A percentile compares a stretch with the other conserved stretches of the same genome.
Evolutionary conservation across 2,329 filamentous ascomycete species (phyloP).

Genomic region (Diaporthe amygdali): DNA sequence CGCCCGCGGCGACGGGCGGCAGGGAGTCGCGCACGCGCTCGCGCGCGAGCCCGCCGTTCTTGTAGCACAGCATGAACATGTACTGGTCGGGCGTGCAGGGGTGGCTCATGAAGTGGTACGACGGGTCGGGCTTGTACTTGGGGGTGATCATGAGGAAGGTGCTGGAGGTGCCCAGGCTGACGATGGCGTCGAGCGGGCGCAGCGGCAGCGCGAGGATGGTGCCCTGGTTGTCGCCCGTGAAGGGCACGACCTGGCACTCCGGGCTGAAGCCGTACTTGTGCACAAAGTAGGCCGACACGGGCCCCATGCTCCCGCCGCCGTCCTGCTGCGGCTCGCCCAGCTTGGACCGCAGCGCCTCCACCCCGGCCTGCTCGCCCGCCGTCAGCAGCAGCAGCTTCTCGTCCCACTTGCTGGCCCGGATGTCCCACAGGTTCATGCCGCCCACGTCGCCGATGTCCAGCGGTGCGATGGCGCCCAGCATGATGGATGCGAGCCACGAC

Average conservation of each 20-base stretch:
- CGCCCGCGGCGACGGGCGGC: slow-evolving; percentile 50
- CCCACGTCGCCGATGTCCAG: slow-evolving; percentile 95
- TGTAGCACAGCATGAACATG: slow-evolving; percentile 99
- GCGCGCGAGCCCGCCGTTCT: slow-evolving; percentile 92
- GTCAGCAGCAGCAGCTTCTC: slow-evolving; percentile 77
- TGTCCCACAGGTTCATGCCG: slow-evolving; percentile 97
- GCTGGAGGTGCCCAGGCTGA: slow-evolving; percentile 91
- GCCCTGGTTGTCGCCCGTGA: slow-evolving; percentile 94
- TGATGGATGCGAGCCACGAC: slow-evolving; percentile 90
- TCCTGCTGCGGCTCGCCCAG: slow-evolving; percentile 82
- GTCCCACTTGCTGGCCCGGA: slow-evolving; percentile 74
- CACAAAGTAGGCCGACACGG: slow-evolving; percentile 80
- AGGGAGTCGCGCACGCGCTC: slow-evolving; percentile 87
- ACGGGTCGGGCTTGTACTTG: slow-evolving; percentile 85
- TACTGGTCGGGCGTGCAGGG: slow-evolving; percentile 88
- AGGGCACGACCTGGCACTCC: slow-evolving; percentile 80
- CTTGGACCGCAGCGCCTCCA: slow-evolving; percentile 71
- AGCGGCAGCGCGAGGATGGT: slow-evolving; percentile 93
- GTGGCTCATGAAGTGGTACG: slow-evolving; percentile 98
- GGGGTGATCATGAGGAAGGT: slow-evolving; percentile 98
- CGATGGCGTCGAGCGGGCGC: slow-evolving; percentile 87
- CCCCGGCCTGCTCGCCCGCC: slow-evolving; percentile 65
- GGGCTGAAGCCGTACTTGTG: slow-evolving; percentile 76
- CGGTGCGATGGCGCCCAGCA: slow-evolving; percentile 84
- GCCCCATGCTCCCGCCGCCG: slow-evolving; percentile 79